Evolutionary conservation across 768 basidiomycete genomes (phyloP), one percentile per base, ranked within the genome.

Genomic region (Mycena crocata): DNA sequence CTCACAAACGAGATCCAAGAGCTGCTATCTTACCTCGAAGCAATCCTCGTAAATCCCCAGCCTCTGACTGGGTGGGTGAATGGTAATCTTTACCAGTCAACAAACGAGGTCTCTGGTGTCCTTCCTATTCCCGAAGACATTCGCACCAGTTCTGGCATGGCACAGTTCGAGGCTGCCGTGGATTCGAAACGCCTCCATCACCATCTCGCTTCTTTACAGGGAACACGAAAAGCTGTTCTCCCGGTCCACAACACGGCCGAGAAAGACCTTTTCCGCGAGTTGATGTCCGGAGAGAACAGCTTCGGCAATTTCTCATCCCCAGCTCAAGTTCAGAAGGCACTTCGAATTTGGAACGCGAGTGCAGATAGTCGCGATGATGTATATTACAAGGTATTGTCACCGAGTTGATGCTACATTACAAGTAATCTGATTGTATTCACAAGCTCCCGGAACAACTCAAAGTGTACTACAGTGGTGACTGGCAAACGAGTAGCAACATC

Each of bases 21-120:
- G 34, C 63, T 21, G 60, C 62, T 31, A 56, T 62, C 23, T 49
- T 52, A n/a, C 2, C 44, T 60, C 28, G 35, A 24, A 23, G 44
- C 35, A 10, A 34, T 23, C 44, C 31, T 50, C 7, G 30, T 26
- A 14, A n/a, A 8, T 21, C 31, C 14, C 49, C 66, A 32, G 8
- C 60, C 19, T 5, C n/a, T 45, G 17, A 44, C 63, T 0, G 7
- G 61, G 8, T 67, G 66, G 66, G 59, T 67, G 1, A 67, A 67
- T 39, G 61, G 61, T 21, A 62, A 67, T 51, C 61, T 67, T 1
- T 67, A 67, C 50, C 13, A 21, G n/a, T 42, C 32, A 31, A 57
- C 60, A 10, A 28, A 57, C 12, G 34, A 67, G 59, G 19, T n/a
- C 12, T n/a, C 46, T 15, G 65, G 65, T 19, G 51, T 67, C 28